Percentiles rank a stretch among this genome's conserved stretches.
These are phyloP conservation scores for Acer campestre DNA, from an alignment of 345 rosid genomes.

Conservation along the genomic window DNA sequence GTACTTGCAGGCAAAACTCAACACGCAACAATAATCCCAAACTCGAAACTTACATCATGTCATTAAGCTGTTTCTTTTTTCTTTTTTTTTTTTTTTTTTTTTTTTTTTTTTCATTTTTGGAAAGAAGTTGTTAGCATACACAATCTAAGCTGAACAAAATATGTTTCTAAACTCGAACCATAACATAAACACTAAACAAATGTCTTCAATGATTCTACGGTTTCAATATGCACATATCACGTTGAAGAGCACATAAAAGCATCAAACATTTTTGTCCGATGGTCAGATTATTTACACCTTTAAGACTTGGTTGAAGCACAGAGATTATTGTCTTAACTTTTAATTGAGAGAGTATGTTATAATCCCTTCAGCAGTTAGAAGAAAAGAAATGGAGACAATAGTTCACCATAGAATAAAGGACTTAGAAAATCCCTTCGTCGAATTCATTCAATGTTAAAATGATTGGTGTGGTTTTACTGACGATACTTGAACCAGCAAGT, in stretches of 20 bases:
- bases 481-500: not conserved
- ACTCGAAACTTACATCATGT: not conserved
- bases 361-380: not conserved
- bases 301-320: not conserved
- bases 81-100: no score
- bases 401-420: not conserved
- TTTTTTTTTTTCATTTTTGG: not conserved
- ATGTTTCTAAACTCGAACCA: not conserved
- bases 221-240: not conserved
- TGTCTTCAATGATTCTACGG: not conserved
- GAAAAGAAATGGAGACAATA: not conserved
- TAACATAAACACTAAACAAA: not conserved
- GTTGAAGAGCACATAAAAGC: not conserved
- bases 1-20: not conserved
- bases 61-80: not conserved
- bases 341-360: not conserved
- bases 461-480: not conserved
- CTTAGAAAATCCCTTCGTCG: not conserved
- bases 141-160: not conserved
- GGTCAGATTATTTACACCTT: not conserved
- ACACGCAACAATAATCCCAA: not conserved
- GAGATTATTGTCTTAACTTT: not conserved
- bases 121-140: not conserved
- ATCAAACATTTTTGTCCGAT: not conserved
- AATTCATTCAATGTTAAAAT: not conserved